phyloP scores from a whole-genome alignment of 2,329 filamentous ascomycete species.

The Capronia americana region DNA sequence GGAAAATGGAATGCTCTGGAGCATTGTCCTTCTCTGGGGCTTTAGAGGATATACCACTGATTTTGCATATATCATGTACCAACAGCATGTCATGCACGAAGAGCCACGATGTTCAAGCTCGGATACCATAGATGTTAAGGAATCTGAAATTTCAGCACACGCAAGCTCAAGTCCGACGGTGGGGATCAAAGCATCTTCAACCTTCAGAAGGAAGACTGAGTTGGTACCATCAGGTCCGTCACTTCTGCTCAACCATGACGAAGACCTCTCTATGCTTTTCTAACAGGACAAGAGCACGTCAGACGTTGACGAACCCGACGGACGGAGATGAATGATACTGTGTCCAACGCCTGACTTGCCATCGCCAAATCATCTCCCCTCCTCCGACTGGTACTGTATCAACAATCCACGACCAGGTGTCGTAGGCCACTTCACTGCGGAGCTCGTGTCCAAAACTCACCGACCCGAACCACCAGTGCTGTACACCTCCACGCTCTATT shows the following conservation, averaged over 20 bases:
- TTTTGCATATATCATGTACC: constrained; percentile 8
- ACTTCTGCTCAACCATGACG: neutral
- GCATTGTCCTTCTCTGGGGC: neutral
- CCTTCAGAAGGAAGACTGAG: neutral
- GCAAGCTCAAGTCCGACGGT: neutral
- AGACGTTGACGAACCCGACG: neutral
- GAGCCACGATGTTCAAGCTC: neutral
- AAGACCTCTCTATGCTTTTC: neutral
- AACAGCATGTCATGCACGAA: neutral
- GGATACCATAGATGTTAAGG: neutral
- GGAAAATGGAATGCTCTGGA: neutral
- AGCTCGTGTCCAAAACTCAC: neutral
- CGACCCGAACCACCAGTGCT: neutral
- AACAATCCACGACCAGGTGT: neutral
- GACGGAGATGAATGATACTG: neutral
- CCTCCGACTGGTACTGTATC: neutral
- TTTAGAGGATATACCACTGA: neutral
- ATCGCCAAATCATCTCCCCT: neutral
- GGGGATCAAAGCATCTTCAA: neutral
- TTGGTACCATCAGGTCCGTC: neutral
- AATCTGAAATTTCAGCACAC: neutral
- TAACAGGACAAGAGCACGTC: neutral
- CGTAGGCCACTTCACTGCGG: neutral
- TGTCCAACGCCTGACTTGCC: neutral
- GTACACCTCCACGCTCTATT: neutral